Base-by-base conservation (phyloP, 192 early-diverging fungal species). In the Linnemannia hyalina region DNA sequence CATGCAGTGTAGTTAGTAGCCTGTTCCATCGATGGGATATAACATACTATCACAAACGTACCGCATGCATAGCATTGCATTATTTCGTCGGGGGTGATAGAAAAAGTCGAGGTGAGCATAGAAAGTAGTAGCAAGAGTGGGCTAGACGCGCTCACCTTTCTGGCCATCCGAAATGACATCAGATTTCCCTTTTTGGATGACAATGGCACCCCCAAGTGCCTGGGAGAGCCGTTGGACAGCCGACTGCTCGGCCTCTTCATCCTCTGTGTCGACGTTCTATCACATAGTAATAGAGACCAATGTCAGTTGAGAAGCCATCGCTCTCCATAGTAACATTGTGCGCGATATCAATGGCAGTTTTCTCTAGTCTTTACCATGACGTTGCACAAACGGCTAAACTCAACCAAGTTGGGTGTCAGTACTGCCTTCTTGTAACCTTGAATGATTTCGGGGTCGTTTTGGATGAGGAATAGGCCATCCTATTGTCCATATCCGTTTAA, bases 391-490 rank as follows among this genome's bases (percentile, higher is more conserved):
- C 96, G 88, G 22, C 84, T 88, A 80, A 97, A 98, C 89, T 99
- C 98, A 32, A 93, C 94, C 18, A 94, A 80, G 85, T 99, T 99
- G 7, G 97, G 98, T 6, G 98, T 98, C 68, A 99, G 74, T 16
- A 99, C 92, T 3, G 94, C 94, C 15, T 92, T 89, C 10, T 68
- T 54, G 82, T 98, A 98, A 4, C 94, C 95, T 40, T 91, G 74
- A 18, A 99, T 84, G 26, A 97, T 47, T 0, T 92, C 92, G 0
- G 97, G 97, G 6, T 93, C 71, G 9, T 94, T 85, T 76, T 95
- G 93, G 20, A 99, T 89, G 0, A 98, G 76, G 55, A 88, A 96
- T 46, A 99, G 88, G 1, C 93, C 97, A 90, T 99, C 98, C 90
- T 96, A 77, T 72, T n/a, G n/a, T 72, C 11, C n/a, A 60, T 22